Evolutionary conservation across 805 yeast species (phyloP).

Genomic region (Teunomyces cretensis): DNA sequence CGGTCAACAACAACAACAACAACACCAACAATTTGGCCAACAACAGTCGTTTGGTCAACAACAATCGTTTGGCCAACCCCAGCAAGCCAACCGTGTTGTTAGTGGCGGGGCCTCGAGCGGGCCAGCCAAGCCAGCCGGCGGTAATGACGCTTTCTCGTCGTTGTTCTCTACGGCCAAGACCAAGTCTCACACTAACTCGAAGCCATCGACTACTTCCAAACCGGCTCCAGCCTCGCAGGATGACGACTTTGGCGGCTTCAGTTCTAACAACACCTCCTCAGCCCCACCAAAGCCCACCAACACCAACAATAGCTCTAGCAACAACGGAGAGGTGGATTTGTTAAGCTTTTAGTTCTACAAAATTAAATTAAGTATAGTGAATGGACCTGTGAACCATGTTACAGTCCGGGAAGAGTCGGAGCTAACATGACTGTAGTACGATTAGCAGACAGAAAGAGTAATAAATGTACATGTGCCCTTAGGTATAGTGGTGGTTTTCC

Average conservation of each 20-base stretch:
- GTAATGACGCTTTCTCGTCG: constrained; percentile 70
- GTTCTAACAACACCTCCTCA: constrained; percentile 18
- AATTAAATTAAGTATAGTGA: background rate
- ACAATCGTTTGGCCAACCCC: background rate
- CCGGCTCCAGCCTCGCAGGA: constrained; percentile 14
- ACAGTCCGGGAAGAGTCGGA: too few relatives aligned
- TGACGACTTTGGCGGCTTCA: constrained; percentile 36
- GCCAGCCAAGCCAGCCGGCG: constrained; percentile 30
- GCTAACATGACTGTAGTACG: too few relatives aligned
- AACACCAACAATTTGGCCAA: constrained; percentile 13
- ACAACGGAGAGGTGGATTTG: constrained; percentile 46
- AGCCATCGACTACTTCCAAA: constrained; percentile 9
- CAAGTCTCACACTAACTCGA: constrained; percentile 19
- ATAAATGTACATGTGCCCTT: too few relatives aligned
- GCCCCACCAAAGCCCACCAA: constrained; percentile 11
- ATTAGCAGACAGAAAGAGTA: too few relatives aligned
- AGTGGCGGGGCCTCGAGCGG: constrained; percentile 31
- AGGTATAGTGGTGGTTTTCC: background rate
- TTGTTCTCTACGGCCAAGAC: constrained; percentile 66
- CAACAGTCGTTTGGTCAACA: background rate
- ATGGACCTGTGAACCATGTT: background rate
- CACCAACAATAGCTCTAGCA: constrained; percentile 9
- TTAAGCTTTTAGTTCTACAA: constrained; percentile 39
- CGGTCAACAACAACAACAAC: constrained; percentile 6
- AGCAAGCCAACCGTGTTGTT: constrained; percentile 12